Base-by-base conservation (phyloP, 345 rosid genomes). In the Eucalyptus virginea region DNA sequence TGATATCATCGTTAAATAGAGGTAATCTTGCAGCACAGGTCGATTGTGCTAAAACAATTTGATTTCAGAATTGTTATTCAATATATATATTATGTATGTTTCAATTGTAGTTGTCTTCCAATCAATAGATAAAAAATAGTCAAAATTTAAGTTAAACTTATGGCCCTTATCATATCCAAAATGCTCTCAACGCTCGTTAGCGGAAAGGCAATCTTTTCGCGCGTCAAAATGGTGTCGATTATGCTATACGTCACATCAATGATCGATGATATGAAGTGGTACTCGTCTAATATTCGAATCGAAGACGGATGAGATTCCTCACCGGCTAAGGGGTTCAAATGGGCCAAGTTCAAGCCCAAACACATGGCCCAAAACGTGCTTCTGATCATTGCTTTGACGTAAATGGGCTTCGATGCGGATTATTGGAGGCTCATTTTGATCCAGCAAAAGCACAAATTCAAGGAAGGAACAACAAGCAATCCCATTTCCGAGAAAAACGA, bases 21-120 rank as follows among this genome's bases (percentile, higher is more conserved):
- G 80, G 23, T 6, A 69, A 8, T 32, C 7, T 37, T 16, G 2
- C 1, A 3, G 11, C 42, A 34, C 4, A 0, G 6, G 12, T 0
- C 0, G 0, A 0, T 69, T 1, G 1, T 16, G 23, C 12, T 32
- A 32, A 9, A 34, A 34, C 0, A 32, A 32, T 32, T 69, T 17
- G 42, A 69, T 69, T 32, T 37, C 1, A 2, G 1, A 72, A 72
- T 72, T 1, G 8, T 72, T 3, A 2, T 42, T 72, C 0, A 23
- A 6, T 34, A 2, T 51, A 49, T 49, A 51, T 52, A 8, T 1
- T 49, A 0, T 1, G 1, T 28, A 34, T 1, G 1, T 13, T 28
- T 62, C n/a, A 13, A 28, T 4, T 2, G 1, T 30, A 30, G 1
- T 13, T 30, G 1, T 62, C 18, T 62, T 14, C 8, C 0, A 2